Evolutionary conservation across 2,329 filamentous ascomycete species (phyloP), one percentile per base, ranked within the genome.

Genomic region (Phaeosphaeria sp.): DNA sequence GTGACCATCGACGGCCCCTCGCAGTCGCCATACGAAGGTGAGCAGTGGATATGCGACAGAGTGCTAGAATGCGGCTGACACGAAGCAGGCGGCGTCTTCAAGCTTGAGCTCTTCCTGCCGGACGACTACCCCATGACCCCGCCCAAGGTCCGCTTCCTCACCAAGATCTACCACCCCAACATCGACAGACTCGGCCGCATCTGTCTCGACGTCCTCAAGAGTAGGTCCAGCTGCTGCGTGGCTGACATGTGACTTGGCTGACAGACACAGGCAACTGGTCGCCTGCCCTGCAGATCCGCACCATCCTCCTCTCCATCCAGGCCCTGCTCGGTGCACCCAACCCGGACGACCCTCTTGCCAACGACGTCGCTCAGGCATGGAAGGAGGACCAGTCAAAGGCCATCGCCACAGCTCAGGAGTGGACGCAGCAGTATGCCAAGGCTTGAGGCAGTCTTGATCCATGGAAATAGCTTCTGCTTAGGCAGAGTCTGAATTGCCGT

Each of bases 51-150:
- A 17, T 18, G 18, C 39, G 40, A 18, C 15, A 30, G 4, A 50
- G 17, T 27, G 33, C 15, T 6, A 27, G 1, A 44, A 17, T 27
- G 6, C 40, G 15, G 55, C 63, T 69, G 25, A 69, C 59, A 48
- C 13, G 33, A 21, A 44, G 49, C 72, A 88, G 88, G 86, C 61
- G 95, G 96, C 49, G 86, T 97, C 64, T 99, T 99, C 84, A 94
- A 96, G 80, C 90, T 98, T 61, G 95, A 99, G 79, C 88, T 99
- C 20, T 99, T 99, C 79, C 86, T 99, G 22, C 96, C 96, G 45
- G 95, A 99, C 74, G 95, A 99, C 82, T 99, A 99, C 78, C 95
- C 95, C 43, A 99, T 99, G 95, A 97, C 93, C 33, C 94, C 95
- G 53, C 95, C 95, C 46, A 97, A 97, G 84, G 97, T 99, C 74